Evolutionary conservation across 352 stramenopile genomes (phyloP).

Genomic region (Phytophthora litchii): DNA sequence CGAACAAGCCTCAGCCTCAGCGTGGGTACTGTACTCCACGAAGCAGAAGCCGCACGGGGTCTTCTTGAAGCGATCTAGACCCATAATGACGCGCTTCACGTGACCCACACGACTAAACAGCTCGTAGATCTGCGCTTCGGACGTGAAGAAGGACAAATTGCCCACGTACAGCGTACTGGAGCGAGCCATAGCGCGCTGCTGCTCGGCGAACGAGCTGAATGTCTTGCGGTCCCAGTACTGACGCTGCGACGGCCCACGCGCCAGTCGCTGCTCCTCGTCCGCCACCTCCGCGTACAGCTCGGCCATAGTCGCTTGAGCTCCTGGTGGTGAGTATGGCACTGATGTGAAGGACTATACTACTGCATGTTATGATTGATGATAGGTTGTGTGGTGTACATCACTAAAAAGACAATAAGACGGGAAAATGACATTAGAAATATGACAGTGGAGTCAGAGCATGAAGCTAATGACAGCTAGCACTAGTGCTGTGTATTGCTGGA

Average conservation of each 20-base stretch:
- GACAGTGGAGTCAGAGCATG: slow-evolving; percentile 6
- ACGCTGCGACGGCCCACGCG: slow-evolving; percentile 63
- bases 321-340: background rate
- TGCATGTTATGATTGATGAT: too few species aligned
- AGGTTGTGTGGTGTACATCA: too few species aligned
- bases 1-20: slow-evolving; percentile 72
- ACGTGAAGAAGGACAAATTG: slow-evolving; percentile 98
- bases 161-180: slow-evolving; percentile 96
- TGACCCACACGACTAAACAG: slow-evolving; percentile 94
- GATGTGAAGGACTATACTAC: background rate
- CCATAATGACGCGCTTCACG: slow-evolving; percentile 95
- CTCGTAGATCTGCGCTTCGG: slow-evolving; percentile 94
- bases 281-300: slow-evolving; percentile 66
- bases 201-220: slow-evolving; percentile 91
- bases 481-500: slow-evolving; percentile 4
- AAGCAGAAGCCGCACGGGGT: slow-evolving; percentile 98
- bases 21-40: slow-evolving; percentile 90
- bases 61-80: slow-evolving; percentile 95
- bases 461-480: slow-evolving; percentile 7
- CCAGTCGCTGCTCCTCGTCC: slow-evolving; percentile 73
- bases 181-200: slow-evolving; percentile 92
- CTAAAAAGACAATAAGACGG: background rate
- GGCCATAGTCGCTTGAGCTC: slow-evolving; percentile 38
- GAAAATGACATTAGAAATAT: slow-evolving; percentile 3
- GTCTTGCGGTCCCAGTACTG: slow-evolving; percentile 97